These are phyloP conservation scores for Phaeolepiota aurea DNA, from an alignment of 768 basidiomycete species.

Conservation along the genomic window DNA sequence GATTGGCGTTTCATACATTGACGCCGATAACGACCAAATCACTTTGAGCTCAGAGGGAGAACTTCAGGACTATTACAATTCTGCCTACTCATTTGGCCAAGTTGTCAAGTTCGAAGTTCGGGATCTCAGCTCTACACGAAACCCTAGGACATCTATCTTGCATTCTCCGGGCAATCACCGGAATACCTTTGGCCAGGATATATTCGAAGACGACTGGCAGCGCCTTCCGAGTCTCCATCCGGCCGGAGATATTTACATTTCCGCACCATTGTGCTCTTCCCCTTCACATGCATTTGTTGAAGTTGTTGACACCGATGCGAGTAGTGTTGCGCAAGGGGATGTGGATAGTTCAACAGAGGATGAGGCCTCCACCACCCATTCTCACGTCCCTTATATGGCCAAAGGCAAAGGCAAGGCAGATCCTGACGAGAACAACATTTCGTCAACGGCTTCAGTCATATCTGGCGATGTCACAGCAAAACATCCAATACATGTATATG, in stretches of 20 bases:
- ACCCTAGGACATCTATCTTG: constrained; percentile 20
- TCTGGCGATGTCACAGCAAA: constrained; percentile 42
- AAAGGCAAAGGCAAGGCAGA: constrained; percentile 47
- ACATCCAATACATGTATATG: constrained; percentile 53
- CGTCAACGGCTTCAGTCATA: constrained; percentile 30
- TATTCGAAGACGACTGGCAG: constrained; percentile 58
- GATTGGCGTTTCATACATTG: constrained; percentile 65
- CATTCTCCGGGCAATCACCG: constrained; percentile 29
- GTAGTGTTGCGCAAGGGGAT: constrained; percentile 16
- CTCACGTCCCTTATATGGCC: constrained; percentile 13
- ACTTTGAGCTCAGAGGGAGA: constrained; percentile 73
- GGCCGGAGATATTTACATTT: background rate
- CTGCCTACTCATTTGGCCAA: constrained; percentile 19
- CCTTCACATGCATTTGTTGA: constrained; percentile 63
- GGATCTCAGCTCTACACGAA: constrained; percentile 40
- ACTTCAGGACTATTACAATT: constrained; percentile 61
- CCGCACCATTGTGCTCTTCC: constrained; percentile 5
- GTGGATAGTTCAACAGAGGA: constrained; percentile 18
- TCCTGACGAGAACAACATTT: constrained; percentile 20
- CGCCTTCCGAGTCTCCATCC: constrained; percentile 31
- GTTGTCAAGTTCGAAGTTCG: constrained; percentile 54
- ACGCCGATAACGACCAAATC: constrained; percentile 67
- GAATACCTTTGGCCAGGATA: constrained; percentile 50
- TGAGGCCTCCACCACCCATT: constrained; percentile 21
- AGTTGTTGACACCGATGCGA: constrained; percentile 32